Conservation (phyloP, 164 flowering plant species). For the Tinospora cordifolia region DNA sequence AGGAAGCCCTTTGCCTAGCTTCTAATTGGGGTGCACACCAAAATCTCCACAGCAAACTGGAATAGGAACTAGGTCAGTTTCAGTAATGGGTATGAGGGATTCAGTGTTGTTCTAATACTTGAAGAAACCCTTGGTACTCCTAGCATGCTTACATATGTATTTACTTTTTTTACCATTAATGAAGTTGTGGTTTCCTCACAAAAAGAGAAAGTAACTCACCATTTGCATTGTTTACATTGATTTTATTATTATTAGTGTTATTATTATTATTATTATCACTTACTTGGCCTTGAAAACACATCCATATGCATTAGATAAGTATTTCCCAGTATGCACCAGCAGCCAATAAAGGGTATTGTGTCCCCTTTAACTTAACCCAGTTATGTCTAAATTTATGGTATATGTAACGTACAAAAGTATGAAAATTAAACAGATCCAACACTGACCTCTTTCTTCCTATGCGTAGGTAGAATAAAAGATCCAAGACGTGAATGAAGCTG, state of each 20-base stretch:
- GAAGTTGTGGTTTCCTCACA: background rate
- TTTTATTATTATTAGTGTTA: no score
- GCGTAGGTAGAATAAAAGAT: constrained; percentile 57
- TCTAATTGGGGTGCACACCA: no score
- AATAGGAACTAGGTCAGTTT: no score
- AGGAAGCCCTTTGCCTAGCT: no score
- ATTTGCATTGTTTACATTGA: no score
- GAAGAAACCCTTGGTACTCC: no score
- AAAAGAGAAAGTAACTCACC: no score
- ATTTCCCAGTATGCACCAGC: background rate
- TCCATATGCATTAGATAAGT: background rate
- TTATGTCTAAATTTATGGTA: background rate
- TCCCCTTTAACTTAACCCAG: background rate
- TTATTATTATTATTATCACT: background rate
- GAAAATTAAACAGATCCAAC: background rate
- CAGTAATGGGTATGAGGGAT: no score
- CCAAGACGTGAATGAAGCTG: constrained; percentile 84
- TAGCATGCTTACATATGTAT: no score
- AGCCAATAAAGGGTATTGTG: background rate
- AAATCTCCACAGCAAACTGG: no score
- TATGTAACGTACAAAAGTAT: background rate
- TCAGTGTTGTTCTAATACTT: no score
- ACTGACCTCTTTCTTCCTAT: constrained; percentile 85
- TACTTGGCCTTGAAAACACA: background rate
- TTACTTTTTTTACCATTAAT: no score